Evolutionary conservation across 768 basidiomycete genomes (phyloP), one percentile per base, ranked within the genome.

Genomic region (Xanthoconium purpureum): DNA sequence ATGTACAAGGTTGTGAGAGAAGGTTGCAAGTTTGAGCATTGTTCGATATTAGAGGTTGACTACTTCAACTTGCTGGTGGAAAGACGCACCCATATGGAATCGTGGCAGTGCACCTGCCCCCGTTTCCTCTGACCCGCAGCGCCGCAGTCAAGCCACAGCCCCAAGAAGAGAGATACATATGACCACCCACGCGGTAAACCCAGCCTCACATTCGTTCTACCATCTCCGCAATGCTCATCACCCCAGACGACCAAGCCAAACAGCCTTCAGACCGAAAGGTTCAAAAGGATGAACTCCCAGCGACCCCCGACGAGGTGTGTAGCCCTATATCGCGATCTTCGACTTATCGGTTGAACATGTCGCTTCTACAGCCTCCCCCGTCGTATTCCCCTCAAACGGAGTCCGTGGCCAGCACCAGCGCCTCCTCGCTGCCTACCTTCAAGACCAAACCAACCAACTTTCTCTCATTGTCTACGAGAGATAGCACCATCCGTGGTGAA

Each of bases 361-460:
- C 3, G 15, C 15, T 14, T 1, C 40, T 1, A 38, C 33, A 68
- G 70, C 63, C 63, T 47, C 68, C 70, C 14, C 68, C 70, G 1
- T 58, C 59, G 8, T 69, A 71, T 53, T 54, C 59, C 9, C n/a
- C 46, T 14, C 50, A 15, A 5, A 3, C 36, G 20, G 50, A 38
- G 35, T 3, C 51, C 2, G 5, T n/a, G 8, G 38, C 43, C n/a
- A 52, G 39, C 33, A 12, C 28, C 2, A 45, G 46, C 38, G 12
- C 1, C 7, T 1, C 47, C n/a, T n/a, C 38, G 33, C 13, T n/a
- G 18, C 51, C 43, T 33, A 30, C 57, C 1, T 68, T 55, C 64
- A 72, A 69, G 38, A 54, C 59, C 12, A 70, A 71, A 49, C 24
- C 24, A 24, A 24, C 24, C 24, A 24, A 24, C 24, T 24, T 24